These are phyloP conservation scores for Candida frijolesensis DNA, from an alignment of 1,139 yeast genomes.

Conservation along the genomic window DNA sequence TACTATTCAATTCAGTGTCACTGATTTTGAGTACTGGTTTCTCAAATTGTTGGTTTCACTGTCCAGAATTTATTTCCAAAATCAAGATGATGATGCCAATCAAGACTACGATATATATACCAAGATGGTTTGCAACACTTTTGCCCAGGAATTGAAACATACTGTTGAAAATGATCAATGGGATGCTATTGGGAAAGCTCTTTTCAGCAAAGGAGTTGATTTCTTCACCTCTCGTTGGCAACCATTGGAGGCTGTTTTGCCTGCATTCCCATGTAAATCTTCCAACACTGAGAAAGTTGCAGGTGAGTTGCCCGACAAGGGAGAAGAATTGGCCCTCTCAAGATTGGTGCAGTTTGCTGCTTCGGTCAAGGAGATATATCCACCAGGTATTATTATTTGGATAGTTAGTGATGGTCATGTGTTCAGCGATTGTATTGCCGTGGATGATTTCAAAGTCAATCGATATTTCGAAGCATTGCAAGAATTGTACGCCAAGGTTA, in stretches of 20 bases:
- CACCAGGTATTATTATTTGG: slow-evolving; percentile 57
- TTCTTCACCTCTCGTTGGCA: slow-evolving; percentile 51
- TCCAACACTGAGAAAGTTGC: slow-evolving; percentile 58
- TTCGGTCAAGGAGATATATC: slow-evolving; percentile 41
- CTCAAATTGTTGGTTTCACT: slow-evolving; percentile 26
- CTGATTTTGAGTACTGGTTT: slow-evolving; percentile 38
- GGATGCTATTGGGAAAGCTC: slow-evolving; percentile 45
- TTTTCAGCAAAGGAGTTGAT: slow-evolving; percentile 42
- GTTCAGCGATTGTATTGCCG: slow-evolving; percentile 60
- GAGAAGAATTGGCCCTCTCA: slow-evolving; percentile 41
- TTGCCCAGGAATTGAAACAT: slow-evolving; percentile 49
- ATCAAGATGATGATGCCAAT: not conserved
- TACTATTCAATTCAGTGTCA: slow-evolving; percentile 23
- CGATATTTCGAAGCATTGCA: slow-evolving; percentile 47
- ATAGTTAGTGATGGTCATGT: slow-evolving; percentile 70
- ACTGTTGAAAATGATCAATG: slow-evolving; percentile 51
- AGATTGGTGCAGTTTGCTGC: slow-evolving; percentile 34
- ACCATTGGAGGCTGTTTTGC: slow-evolving; percentile 57
- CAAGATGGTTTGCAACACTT: slow-evolving; percentile 27
- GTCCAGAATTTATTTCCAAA: slow-evolving; percentile 14
- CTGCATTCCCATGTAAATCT: slow-evolving; percentile 68
- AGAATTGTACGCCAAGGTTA: slow-evolving; percentile 36
- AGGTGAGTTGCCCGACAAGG: slow-evolving; percentile 51
- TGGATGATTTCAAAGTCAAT: slow-evolving; percentile 56
- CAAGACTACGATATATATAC: slow-evolving; percentile 16